A percentile compares a stretch with the other conserved stretches of the same genome.
These are phyloP conservation scores for Tolypocladium cylindrosporum DNA, from an alignment of 2,329 filamentous ascomycete genomes.

Conservation along the genomic window DNA sequence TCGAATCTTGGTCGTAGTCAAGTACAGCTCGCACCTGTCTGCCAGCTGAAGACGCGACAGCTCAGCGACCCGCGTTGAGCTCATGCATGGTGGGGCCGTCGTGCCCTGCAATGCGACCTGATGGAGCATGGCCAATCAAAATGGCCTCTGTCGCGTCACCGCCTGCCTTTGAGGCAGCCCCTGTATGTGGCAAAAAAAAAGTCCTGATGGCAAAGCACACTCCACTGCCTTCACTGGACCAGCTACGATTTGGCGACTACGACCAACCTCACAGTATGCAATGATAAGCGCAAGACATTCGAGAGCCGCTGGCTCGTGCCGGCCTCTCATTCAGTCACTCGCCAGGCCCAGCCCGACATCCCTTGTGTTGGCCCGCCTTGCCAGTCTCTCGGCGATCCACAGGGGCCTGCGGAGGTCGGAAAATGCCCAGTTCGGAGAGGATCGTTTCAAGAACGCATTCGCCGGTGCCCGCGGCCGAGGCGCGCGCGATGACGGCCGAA, in stretches of 20 bases:
- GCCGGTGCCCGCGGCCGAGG: not conserved
- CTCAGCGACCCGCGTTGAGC: not conserved
- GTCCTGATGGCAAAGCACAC: not conserved
- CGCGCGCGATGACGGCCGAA: slow-evolving; percentile 5
- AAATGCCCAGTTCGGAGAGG: slow-evolving; percentile 17
- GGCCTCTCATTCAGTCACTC: slow-evolving; percentile 7
- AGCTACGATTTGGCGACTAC: not conserved
- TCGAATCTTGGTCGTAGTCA: not conserved
- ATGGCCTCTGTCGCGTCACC: not conserved
- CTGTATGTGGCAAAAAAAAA: not conserved
- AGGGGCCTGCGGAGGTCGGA: slow-evolving; percentile 49
- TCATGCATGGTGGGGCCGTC: not conserved
- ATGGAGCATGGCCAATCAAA: not conserved
- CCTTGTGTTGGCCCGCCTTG: slow-evolving; percentile 13
- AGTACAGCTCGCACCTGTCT: not conserved
- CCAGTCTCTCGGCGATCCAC: slow-evolving; percentile 56
- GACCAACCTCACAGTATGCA: slow-evolving; percentile 9
- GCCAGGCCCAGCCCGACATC: not conserved
- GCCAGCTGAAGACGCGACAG: not conserved
- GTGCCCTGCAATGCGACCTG: not conserved
- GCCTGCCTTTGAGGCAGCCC: not conserved
- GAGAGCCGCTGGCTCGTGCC: slow-evolving; percentile 11
- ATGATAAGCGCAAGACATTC: slow-evolving; percentile 16
- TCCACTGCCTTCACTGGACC: not conserved
- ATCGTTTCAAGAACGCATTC: not conserved